These are phyloP conservation scores for Hygrophila difformis DNA, from an alignment of 257 asterid genomes.

Conservation along the genomic window DNA sequence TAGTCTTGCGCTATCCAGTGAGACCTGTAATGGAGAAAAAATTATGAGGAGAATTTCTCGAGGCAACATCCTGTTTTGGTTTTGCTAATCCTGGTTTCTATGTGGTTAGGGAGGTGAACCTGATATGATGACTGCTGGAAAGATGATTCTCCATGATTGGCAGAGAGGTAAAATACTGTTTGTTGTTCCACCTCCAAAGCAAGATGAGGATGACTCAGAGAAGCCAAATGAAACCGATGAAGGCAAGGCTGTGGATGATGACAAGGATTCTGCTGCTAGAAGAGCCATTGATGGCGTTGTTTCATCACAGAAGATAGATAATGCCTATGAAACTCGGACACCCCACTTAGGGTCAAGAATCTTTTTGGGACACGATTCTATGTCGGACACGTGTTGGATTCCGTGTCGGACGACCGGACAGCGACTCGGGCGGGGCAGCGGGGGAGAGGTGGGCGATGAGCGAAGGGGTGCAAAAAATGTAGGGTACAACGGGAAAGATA, in stretches of 20 bases:
- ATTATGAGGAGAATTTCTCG: too few relatives aligned
- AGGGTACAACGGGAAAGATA: too few relatives aligned
- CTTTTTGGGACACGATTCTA: too few relatives aligned
- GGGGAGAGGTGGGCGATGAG: too few relatives aligned
- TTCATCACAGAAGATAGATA: constrained; percentile 52
- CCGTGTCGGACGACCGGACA: too few relatives aligned
- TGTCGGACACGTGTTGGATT: too few relatives aligned
- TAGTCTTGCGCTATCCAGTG: constrained; percentile 1
- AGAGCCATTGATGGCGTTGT: constrained; percentile 50
- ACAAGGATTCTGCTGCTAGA: constrained; percentile 42
- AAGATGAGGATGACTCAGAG: constrained; percentile 28
- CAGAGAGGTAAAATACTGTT: constrained; percentile 89
- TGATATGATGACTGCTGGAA: constrained; percentile 73
- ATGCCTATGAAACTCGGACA: too few relatives aligned
- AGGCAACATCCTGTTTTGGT: not conserved
- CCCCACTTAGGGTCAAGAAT: too few relatives aligned
- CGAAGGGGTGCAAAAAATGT: too few relatives aligned
- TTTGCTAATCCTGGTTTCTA: constrained; percentile 1
- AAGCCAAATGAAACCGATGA: constrained; percentile 19
- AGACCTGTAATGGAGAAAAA: too few relatives aligned
- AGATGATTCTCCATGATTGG: constrained; percentile 91
- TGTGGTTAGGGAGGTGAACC: constrained; percentile 87
- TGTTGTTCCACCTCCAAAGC: constrained; percentile 37
- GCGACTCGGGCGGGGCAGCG: too few relatives aligned
- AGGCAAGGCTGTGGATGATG: constrained; percentile 25